Base-by-base conservation (phyloP, 495 filamentous ascomycete genomes). In the Rhypophila decipiens region DNA sequence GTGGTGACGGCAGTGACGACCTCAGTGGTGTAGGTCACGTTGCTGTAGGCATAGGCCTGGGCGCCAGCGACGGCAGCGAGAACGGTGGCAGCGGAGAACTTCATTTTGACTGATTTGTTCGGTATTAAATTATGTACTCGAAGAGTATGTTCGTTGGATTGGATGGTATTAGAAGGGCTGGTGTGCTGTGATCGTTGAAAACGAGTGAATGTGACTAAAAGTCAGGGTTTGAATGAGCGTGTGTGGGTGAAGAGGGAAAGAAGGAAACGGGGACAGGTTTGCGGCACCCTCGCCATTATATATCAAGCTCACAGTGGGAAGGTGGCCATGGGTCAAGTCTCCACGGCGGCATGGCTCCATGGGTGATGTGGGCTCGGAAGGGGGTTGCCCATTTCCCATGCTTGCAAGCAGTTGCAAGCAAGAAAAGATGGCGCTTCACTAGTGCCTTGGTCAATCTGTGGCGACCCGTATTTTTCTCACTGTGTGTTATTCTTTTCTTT, bases 1-100 rank as follows among this genome's bases (percentile, higher is more conserved):
- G 89, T 95, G 74, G 83, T 86, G 77, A 83, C 85, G 38, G 78
- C 72, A 43, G 85, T 88, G 58, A 90, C 79, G 42, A 86, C 72
- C 74, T 91, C 84, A 51, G 87, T 95, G 70, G 78, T 78, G 71
- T 78, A 81, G 60, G 68, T 67, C 39, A 66, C 71, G 55, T 61
- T 72, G 52, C 57, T 56, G 54, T 63, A 70, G 62, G 77, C 75
- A 57, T 76, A 70, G 60, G 78, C 80, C 57, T 76, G 70, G 60
- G 78, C 80, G 65, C 82, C 70, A 59, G 79, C 78, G 67, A 78
- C 79, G 66, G 78, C 70, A 55, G 82, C 72, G 66, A 79, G 73
- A 65, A 77, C 60, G 66, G 73, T 63, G 57, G 69, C 61, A 56
- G 64, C 60, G 58, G 85, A 76, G 85, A 86, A 88, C 84, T 87